Conservation (phyloP, 306 rosid species). For the Cucumis melo region DNA sequence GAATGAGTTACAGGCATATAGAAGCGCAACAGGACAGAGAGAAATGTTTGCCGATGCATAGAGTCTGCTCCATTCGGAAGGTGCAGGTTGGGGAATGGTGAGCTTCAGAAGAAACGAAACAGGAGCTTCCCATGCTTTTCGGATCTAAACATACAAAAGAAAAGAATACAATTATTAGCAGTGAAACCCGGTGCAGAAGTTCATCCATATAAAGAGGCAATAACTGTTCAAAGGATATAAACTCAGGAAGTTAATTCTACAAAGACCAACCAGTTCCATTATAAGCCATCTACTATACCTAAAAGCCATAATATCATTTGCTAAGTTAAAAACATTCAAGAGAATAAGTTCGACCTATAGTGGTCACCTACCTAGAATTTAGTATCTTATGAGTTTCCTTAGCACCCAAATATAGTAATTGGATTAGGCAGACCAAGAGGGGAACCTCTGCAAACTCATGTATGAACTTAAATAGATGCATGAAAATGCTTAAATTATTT, state of each 20-base stretch:
- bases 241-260: neutral
- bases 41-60: conserved; percentile 70
- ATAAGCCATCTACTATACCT: neutral
- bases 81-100: conserved; percentile 69
- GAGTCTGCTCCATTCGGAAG: conserved; percentile 78
- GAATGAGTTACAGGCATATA: conserved; percentile 67
- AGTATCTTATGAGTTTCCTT: no score
- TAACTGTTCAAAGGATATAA: no score
- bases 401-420: no score
- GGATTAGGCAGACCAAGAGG: no score
- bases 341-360: no score
- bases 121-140: conserved; percentile 54
- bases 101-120: conserved; percentile 55
- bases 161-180: neutral
- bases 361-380: no score
- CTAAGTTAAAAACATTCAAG: neutral
- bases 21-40: conserved; percentile 63
- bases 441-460: neutral
- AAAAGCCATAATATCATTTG: neutral
- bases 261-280: neutral
- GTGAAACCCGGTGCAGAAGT: neutral
- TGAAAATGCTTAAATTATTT: neutral
- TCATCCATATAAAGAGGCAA: no score
- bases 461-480: neutral
- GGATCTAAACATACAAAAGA: conserved; percentile 32